Percentiles rank a stretch among this genome's conserved stretches.
phyloP scores from a whole-genome alignment of 441 rosid genomes.

The Adansonia madagascariensis region DNA sequence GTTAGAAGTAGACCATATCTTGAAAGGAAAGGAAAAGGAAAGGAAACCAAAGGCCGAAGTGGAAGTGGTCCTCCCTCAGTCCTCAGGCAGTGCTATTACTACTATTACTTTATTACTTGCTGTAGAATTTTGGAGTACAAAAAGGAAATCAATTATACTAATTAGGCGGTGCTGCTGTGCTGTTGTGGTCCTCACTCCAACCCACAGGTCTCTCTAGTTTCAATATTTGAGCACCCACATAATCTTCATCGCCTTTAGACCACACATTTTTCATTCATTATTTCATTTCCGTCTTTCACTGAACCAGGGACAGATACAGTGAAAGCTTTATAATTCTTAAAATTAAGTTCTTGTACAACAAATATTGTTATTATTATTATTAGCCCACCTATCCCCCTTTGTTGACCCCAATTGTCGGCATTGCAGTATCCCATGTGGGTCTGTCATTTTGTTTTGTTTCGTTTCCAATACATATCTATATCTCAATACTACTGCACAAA shows the following conservation, averaged over 20 bases:
- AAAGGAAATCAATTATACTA: neutral
- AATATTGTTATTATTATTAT: neutral
- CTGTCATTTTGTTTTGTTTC: neutral
- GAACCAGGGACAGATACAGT: neutral
- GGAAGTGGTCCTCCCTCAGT: too few relatives aligned
- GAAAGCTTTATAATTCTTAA: too few relatives aligned
- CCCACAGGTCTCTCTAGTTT: too few relatives aligned
- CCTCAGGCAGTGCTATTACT: too few relatives aligned
- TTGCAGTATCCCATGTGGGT: conserved; percentile 18
- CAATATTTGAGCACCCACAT: too few relatives aligned
- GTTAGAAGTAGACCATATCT: too few relatives aligned
- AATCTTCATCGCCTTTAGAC: too few relatives aligned
- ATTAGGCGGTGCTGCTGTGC: neutral
- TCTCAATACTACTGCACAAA: neutral
- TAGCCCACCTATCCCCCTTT: neutral
- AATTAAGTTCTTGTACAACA: neutral
- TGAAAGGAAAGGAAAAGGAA: too few relatives aligned
- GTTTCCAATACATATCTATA: neutral
- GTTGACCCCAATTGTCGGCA: conserved; percentile 17
- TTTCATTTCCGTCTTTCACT: neutral
- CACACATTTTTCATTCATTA: neutral
- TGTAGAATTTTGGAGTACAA: too few relatives aligned
- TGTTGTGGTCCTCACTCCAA: neutral
- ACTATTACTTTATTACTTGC: too few relatives aligned
- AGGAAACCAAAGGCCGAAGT: too few relatives aligned